phyloP scores from a whole-genome alignment of 2,329 filamentous ascomycete genomes.

The Calonectria ilicicola region DNA sequence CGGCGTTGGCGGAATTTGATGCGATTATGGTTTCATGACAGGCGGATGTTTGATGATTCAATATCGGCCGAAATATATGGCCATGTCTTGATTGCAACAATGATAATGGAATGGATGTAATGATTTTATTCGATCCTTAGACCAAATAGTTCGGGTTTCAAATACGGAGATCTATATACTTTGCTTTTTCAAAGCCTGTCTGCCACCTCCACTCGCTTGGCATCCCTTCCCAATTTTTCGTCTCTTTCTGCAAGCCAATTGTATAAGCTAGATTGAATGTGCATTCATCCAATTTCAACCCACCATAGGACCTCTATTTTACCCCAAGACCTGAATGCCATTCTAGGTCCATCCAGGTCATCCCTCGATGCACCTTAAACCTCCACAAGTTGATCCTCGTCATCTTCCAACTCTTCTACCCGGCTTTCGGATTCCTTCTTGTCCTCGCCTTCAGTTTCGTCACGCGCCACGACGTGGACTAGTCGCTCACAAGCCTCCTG shows the following conservation, averaged over 20 bases:
- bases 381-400: constrained; percentile 67
- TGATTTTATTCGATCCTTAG: constrained; percentile 8
- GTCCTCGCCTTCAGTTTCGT: constrained; percentile 68
- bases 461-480: constrained; percentile 89
- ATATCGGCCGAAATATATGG: neutral
- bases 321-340: neutral
- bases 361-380: constrained; percentile 52
- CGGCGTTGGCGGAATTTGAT: constrained; percentile 34
- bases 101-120: constrained; percentile 20
- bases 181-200: neutral
- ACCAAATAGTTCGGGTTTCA: neutral
- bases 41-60: constrained; percentile 18
- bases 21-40: neutral
- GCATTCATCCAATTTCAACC: neutral
- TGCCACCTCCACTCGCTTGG: neutral
- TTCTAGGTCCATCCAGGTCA: no score
- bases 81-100: neutral
- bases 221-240: no score
- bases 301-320: neutral
- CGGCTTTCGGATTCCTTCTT: constrained; percentile 55
- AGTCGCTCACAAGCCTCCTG: constrained; percentile 87
- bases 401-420: constrained; percentile 58
- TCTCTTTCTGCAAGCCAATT: neutral
- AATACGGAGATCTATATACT: constrained; percentile 5
- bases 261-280: neutral